phyloP scores from a whole-genome alignment of 352 stramenopile species.

The Globisporangium rhizosaccharum region DNA sequence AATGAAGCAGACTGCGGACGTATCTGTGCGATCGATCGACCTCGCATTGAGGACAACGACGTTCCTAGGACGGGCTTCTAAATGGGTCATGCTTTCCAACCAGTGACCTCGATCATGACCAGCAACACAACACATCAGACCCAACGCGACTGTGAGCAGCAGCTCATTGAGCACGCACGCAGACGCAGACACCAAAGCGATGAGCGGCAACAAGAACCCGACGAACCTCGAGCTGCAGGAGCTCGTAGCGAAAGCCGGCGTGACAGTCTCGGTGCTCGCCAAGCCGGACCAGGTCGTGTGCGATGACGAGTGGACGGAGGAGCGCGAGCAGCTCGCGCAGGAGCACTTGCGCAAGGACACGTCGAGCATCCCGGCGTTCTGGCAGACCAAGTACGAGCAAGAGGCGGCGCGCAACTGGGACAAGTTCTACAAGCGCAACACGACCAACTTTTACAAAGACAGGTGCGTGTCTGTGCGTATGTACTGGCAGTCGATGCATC shows the following conservation, averaged over 20 bases:
- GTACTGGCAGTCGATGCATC: not conserved
- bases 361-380: conserved; percentile 75
- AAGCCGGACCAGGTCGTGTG: conserved; percentile 60
- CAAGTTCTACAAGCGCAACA: conserved; percentile 92
- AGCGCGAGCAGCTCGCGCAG: conserved; percentile 65
- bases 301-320: conserved; percentile 79
- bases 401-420: conserved; percentile 90
- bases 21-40: not conserved
- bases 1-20: too few species aligned
- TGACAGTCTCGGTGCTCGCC: conserved; percentile 58
- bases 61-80: too few species aligned
- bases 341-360: conserved; percentile 68
- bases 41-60: too few species aligned
- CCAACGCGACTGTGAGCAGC: not conserved
- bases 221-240: conserved; percentile 73
- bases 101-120: too few species aligned
- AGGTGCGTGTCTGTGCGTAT: conserved; percentile 20
- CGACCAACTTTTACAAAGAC: conserved; percentile 95
- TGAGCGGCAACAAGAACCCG: conserved; percentile 43
- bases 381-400: conserved; percentile 85
- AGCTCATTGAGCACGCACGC: not conserved
- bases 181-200: conserved; percentile 8
- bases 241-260: conserved; percentile 71
- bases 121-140: too few species aligned
- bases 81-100: too few species aligned